Evolutionary conservation across 176 grass and related monocot genomes (phyloP).

Genomic region (Echinochloa phyllopogon): DNA sequence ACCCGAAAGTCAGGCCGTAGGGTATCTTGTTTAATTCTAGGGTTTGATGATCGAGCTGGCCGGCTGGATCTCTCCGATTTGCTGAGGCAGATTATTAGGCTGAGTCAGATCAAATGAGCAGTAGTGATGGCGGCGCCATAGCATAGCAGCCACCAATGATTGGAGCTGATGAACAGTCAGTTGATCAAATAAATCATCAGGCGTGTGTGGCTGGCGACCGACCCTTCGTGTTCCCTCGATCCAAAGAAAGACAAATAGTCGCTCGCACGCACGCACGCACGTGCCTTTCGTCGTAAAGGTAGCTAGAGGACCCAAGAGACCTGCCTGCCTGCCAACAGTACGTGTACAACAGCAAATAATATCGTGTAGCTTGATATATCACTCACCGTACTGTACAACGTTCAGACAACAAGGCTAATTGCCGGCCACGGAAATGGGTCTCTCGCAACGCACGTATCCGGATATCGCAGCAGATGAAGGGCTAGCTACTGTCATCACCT

Average conservation of each 20-base stretch:
- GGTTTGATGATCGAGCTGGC: neutral
- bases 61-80: neutral
- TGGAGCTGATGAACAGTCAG: neutral
- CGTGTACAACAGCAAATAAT: neutral
- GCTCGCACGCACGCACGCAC: neutral
- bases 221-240: neutral
- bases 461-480: neutral
- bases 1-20: constrained; percentile 23
- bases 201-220: neutral
- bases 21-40: neutral
- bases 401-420: neutral
- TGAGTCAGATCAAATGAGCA: neutral
- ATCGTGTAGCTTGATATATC: neutral
- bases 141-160: neutral
- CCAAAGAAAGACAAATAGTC: neutral
- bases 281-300: constrained; percentile 22
- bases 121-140: neutral
- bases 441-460: neutral
- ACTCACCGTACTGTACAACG: neutral
- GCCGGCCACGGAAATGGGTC: neutral
- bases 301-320: neutral
- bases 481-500: constrained; percentile 21
- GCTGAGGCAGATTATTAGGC: neutral
- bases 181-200: neutral
- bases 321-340: neutral